Conservation (phyloP, 352 stramenopile species). For the Phytophthora aleatoria region DNA sequence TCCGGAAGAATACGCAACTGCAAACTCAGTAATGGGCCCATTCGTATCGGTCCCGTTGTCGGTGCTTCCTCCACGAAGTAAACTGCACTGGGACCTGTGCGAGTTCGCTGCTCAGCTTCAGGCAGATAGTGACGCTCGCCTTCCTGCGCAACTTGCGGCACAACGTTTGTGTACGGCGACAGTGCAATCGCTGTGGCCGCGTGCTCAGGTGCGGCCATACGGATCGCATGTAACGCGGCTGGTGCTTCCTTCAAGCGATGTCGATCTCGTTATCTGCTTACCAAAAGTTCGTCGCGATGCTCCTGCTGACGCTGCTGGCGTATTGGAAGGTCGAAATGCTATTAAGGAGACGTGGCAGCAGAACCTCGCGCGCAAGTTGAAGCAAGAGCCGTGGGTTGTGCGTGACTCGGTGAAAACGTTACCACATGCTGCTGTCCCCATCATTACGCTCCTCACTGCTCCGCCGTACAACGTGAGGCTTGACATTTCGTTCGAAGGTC, state of each 20-base stretch:
- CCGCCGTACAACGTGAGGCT: conserved; percentile 85
- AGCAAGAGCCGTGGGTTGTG: conserved; percentile 92
- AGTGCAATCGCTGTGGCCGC: conserved; percentile 92
- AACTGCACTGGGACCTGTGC: conserved; percentile 89
- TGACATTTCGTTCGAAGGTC: conserved; percentile 97
- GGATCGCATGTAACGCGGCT: conserved; percentile 96
- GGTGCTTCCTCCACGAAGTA: conserved; percentile 80
- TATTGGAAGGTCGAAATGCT: conserved; percentile 97
- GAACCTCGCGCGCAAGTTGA: conserved; percentile 95
- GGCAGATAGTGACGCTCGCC: conserved; percentile 64
- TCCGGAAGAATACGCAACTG: conserved; percentile 48
- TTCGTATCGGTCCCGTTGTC: conserved; percentile 88
- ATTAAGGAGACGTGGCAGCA: conserved; percentile 99
- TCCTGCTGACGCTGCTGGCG: conserved; percentile 93
- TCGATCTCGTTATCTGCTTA: conserved; percentile 98
- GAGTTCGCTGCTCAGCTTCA: conserved; percentile 85
- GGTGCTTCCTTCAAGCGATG: conserved; percentile 95
- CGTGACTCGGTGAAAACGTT: conserved; percentile 96
- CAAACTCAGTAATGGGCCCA: conserved; percentile 64
- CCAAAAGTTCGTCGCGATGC: conserved; percentile 96
- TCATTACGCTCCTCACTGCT: conserved; percentile 94
- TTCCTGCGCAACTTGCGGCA: conserved; percentile 77
- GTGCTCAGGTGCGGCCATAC: conserved; percentile 96
- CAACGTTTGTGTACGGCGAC: conserved; percentile 80
- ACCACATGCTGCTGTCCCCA: conserved; percentile 95